These are phyloP conservation scores for Zoysia japonica DNA, from an alignment of 176 grass and related monocot species.

Conservation along the genomic window DNA sequence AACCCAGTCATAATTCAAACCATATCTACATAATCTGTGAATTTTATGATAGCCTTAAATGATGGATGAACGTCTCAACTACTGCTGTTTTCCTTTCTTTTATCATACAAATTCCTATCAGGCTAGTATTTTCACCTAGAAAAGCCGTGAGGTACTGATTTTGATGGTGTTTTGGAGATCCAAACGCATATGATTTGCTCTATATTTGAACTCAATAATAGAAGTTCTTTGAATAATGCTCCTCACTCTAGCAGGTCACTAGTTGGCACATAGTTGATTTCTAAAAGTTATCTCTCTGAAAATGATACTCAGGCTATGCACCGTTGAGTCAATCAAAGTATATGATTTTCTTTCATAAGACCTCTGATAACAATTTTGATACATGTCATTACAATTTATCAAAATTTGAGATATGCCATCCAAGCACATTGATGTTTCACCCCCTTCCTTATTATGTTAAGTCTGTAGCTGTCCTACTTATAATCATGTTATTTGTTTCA, in stretches of 20 bases:
- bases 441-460: background rate
- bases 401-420: background rate
- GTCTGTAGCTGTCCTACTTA: background rate
- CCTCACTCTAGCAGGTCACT: background rate
- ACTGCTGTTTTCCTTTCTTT: background rate
- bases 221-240: background rate
- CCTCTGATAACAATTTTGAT: too few species aligned
- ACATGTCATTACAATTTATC: too few species aligned
- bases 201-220: background rate
- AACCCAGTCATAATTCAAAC: background rate
- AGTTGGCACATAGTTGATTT: background rate
- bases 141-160: background rate
- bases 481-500: slow-evolving; percentile 5
- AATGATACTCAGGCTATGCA: background rate
- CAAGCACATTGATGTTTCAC: background rate
- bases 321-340: background rate
- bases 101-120: background rate
- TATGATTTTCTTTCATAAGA: background rate
- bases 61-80: background rate
- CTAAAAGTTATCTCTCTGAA: background rate
- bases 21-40: background rate
- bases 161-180: background rate
- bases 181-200: background rate
- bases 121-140: background rate
- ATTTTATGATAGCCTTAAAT: background rate